Percentiles rank a stretch among this genome's conserved stretches.
These are phyloP conservation scores for Monosporozyma unispora DNA, from an alignment of 805 yeast genomes.

Conservation along the genomic window DNA sequence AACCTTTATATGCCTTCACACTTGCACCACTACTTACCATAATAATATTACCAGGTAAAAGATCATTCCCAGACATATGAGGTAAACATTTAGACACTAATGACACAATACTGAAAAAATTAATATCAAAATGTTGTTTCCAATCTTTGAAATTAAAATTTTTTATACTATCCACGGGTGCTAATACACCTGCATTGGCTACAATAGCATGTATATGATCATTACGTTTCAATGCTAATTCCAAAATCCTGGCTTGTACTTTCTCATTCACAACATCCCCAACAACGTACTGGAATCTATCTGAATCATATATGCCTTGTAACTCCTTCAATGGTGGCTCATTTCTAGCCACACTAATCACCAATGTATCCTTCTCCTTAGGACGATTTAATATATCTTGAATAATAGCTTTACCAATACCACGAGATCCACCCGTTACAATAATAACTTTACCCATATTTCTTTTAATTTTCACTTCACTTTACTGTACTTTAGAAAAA, in stretches of 20 bases:
- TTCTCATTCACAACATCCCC: conserved; percentile 52
- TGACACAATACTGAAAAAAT: conserved; percentile 65
- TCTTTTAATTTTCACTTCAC: not conserved
- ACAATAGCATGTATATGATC: conserved; percentile 57
- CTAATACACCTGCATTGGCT: conserved; percentile 77
- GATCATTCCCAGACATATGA: conserved; percentile 31
- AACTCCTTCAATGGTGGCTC: conserved; percentile 38
- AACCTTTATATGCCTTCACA: conserved; percentile 36
- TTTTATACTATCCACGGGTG: conserved; percentile 56
- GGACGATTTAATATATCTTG: conserved; percentile 34
- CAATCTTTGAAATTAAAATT: conserved; percentile 40
- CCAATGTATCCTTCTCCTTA: conserved; percentile 40
- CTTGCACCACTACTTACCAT: conserved; percentile 89
- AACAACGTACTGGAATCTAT: conserved; percentile 40
- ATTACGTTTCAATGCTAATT: conserved; percentile 38
- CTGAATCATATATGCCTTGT: conserved; percentile 36
- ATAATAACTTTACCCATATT: conserved; percentile 31
- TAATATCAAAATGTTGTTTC: conserved; percentile 61
- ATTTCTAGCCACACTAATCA: conserved; percentile 57
- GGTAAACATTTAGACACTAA: conserved; percentile 51
- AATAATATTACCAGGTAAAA: conserved; percentile 53
- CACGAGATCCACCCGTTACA: conserved; percentile 59
- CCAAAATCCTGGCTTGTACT: conserved; percentile 31
- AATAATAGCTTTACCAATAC: conserved; percentile 77
- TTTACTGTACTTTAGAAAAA: not conserved